Evolutionary conservation across 345 rosid genomes (phyloP).

Genomic region (Aegle marmelos): DNA sequence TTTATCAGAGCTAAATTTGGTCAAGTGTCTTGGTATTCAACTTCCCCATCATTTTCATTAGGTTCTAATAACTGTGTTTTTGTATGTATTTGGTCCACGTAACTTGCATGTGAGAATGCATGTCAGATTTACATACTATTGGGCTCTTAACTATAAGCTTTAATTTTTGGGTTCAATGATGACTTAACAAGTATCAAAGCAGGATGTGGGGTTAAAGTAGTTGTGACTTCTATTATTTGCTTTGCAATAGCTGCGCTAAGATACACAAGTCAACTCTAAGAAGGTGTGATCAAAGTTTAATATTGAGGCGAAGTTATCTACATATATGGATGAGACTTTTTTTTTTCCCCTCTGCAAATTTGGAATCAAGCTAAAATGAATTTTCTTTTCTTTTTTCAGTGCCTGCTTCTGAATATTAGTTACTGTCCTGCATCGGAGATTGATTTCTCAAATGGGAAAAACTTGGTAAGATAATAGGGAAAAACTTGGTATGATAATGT

Average conservation of each 20-base stretch:
- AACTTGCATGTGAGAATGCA: neutral
- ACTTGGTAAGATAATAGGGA: constrained; percentile 63
- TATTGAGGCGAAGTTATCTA: neutral
- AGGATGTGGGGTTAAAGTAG: neutral
- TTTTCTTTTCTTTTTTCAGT: constrained; percentile 44
- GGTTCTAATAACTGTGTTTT: neutral
- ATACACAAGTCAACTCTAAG: neutral
- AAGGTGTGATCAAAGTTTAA: neutral
- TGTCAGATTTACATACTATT: neutral
- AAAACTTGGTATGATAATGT: constrained; percentile 61
- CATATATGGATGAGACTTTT: neutral
- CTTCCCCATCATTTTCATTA: neutral
- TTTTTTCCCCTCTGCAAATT: constrained; percentile 1
- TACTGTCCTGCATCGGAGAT: constrained; percentile 87
- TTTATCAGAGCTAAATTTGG: neutral
- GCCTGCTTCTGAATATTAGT: constrained; percentile 92
- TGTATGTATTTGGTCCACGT: neutral
- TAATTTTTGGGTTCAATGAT: neutral
- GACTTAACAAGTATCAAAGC: neutral
- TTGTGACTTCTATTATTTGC: neutral
- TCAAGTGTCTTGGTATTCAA: neutral
- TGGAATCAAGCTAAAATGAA: constrained; percentile 13
- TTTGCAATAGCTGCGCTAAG: neutral
- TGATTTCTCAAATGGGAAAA: constrained; percentile 52
- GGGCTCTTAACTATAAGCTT: neutral